These are phyloP conservation scores for Thraustotheca clavata DNA, from an alignment of 352 stramenopile genomes.

Conservation along the genomic window DNA sequence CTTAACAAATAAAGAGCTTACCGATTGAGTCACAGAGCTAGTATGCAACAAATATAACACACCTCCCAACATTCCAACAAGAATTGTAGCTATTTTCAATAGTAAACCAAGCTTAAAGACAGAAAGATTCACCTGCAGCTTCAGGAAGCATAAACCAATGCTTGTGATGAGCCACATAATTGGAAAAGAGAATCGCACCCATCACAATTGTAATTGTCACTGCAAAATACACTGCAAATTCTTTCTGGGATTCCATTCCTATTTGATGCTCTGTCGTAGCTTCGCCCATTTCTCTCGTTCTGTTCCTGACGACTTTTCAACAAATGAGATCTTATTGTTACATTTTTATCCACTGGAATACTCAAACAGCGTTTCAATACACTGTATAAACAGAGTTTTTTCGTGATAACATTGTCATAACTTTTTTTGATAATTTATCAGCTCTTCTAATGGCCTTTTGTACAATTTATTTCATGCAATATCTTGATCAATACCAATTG, in stretches of 20 bases:
- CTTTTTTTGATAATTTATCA: too few species aligned
- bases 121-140: slow-evolving; percentile 30
- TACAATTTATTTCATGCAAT: too few species aligned
- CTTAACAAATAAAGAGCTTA: neutral
- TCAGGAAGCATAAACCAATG: slow-evolving; percentile 69
- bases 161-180: slow-evolving; percentile 65
- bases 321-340: too few species aligned
- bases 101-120: neutral
- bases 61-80: slow-evolving; percentile 15
- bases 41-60: slow-evolving; percentile 18
- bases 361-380: too few species aligned
- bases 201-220: slow-evolving; percentile 62
- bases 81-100: slow-evolving; percentile 13
- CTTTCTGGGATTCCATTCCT: slow-evolving; percentile 34
- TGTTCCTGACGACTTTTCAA: too few species aligned
- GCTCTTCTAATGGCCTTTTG: too few species aligned
- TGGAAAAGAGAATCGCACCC: slow-evolving; percentile 67
- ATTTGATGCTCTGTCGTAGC: slow-evolving; percentile 5
- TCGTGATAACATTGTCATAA: too few species aligned
- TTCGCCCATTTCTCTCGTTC: slow-evolving; percentile 1
- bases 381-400: too few species aligned
- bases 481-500: too few species aligned
- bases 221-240: slow-evolving; percentile 64
- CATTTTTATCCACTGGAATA: too few species aligned
- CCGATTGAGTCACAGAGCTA: slow-evolving; percentile 13